Conservation (phyloP, 1,284 basidiomycete genomes). For the Bondarzewia mesenterica region DNA sequence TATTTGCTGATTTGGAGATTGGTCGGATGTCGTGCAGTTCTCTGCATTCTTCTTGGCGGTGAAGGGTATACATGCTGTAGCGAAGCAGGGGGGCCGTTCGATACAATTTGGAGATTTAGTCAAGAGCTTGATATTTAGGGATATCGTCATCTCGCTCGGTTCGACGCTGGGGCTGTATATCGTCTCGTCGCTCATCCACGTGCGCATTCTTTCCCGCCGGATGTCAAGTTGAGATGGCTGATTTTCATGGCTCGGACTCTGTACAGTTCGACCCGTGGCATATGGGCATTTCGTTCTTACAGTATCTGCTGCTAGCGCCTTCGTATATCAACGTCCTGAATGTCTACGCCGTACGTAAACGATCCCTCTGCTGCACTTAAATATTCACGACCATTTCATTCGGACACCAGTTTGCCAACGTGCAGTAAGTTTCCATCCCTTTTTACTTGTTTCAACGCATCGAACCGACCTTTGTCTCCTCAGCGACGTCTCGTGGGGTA, state of each 20-base stretch:
- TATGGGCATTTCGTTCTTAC: slow-evolving; percentile 84
- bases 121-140: slow-evolving; percentile 71
- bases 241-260: too few species aligned
- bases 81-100: slow-evolving; percentile 33
- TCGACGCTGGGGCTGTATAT: slow-evolving; percentile 86
- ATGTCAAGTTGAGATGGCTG: too few species aligned
- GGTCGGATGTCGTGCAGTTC: slow-evolving; percentile 43
- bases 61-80: slow-evolving; percentile 64
- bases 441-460: slow-evolving; percentile 4
- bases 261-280: slow-evolving; percentile 85
- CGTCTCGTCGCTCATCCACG: slow-evolving; percentile 73
- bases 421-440: slow-evolving; percentile 55
- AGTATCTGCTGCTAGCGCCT: slow-evolving; percentile 83
- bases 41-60: slow-evolving; percentile 76
- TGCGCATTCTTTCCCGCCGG: slow-evolving; percentile 36
- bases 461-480: background rate
- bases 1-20: too few species aligned
- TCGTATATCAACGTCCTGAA: slow-evolving; percentile 87
- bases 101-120: slow-evolving; percentile 54
- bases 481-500: slow-evolving; percentile 36
- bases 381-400: slow-evolving; percentile 35
- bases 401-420: slow-evolving; percentile 79
- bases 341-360: slow-evolving; percentile 57
- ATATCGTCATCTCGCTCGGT: slow-evolving; percentile 79
- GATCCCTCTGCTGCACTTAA: slow-evolving; percentile 3